Base-by-base conservation (phyloP, 139 green algal genomes). In the Prasinococcaceae sp. region DNA sequence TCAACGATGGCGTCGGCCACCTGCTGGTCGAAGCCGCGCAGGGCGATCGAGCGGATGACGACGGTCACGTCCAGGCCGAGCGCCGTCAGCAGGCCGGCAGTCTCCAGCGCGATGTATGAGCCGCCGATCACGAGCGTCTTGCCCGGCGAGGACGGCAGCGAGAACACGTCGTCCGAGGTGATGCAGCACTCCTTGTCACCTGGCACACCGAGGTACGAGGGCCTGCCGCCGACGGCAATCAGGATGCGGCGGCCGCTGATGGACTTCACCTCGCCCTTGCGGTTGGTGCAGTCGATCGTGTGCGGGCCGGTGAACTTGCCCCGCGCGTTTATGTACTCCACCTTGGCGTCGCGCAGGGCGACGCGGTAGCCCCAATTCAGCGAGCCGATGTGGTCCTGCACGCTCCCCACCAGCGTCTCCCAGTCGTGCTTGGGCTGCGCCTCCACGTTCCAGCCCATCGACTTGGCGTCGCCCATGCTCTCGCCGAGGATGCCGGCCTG, bases 141-240 rank as follows among this genome's bases (percentile, higher is more conserved):
- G 3, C 63, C 63, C 20, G 63, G 63, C 19, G 63, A 9, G 20
- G 53, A 45, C 2, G 22, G 32, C 3, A 60, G 27, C 2, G 50
- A 63, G 45, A 72, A 72, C 35, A 72, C 22, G 40, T 72, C 63
- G 33, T 72, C 63, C 17, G 25, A 52, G 8, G 63, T 72, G 45
- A 66, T 63, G 50, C 63, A 72, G 12, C 38, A 51, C 36, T 72
- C 63, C 6, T 48, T 22, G 45, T 68, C 69, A 12, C 69, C 69
- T 26, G 58, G 19, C 33, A 47, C 48, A 59, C 61, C 69, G 12
- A 50, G 63, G 30, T 77, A 77, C 30, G 46, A 61, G 17, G 69
- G 69, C 16, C 69, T 44, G 6, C 69, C 69, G 30, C 69, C 69
- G 19, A 71, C 61, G 0, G 69, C 69, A 4, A 77, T 56, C 3